These are phyloP conservation scores for Syzygium aromaticum DNA, from an alignment of 345 rosid species.

Conservation along the genomic window DNA sequence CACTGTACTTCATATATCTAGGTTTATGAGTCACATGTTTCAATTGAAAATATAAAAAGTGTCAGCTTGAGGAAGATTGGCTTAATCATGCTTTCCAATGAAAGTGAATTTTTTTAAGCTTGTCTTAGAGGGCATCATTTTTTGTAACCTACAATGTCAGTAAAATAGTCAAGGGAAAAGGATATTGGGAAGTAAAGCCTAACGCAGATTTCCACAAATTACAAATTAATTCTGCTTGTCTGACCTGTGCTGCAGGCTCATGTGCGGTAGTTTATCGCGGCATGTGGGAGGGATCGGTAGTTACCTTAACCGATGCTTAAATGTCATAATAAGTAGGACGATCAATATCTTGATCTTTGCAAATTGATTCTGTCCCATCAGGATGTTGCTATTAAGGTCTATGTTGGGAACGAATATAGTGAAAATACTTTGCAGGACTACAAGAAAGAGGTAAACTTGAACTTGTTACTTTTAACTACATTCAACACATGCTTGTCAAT, in stretches of 20 bases:
- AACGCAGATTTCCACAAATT: not conserved
- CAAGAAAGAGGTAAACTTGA: slow-evolving; percentile 63
- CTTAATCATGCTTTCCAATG: not conserved
- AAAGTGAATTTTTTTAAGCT: not conserved
- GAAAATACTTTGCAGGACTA: slow-evolving; percentile 49
- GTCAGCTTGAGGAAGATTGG: not conserved
- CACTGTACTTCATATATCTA: not conserved
- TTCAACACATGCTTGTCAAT: not conserved
- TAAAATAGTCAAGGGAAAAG: not conserved
- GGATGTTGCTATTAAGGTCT: slow-evolving; percentile 92
- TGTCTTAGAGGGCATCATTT: not conserved
- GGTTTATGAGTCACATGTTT: not conserved
- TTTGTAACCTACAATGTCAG: not conserved
- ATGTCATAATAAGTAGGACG: not conserved
- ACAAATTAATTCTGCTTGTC: not conserved
- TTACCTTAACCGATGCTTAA: not conserved
- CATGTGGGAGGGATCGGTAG: slow-evolving; percentile 82
- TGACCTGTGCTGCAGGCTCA: slow-evolving; percentile 39
- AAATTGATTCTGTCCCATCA: slow-evolving; percentile 12
- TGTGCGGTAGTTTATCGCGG: slow-evolving; percentile 65
- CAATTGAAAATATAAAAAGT: not conserved
- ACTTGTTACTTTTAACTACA: not conserved
- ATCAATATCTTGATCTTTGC: not conserved
- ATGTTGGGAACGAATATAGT: slow-evolving; percentile 45
- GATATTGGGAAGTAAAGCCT: not conserved